These are phyloP conservation scores for Pleurotus citrinopileatus DNA, from an alignment of 768 basidiomycete genomes.

Conservation along the genomic window DNA sequence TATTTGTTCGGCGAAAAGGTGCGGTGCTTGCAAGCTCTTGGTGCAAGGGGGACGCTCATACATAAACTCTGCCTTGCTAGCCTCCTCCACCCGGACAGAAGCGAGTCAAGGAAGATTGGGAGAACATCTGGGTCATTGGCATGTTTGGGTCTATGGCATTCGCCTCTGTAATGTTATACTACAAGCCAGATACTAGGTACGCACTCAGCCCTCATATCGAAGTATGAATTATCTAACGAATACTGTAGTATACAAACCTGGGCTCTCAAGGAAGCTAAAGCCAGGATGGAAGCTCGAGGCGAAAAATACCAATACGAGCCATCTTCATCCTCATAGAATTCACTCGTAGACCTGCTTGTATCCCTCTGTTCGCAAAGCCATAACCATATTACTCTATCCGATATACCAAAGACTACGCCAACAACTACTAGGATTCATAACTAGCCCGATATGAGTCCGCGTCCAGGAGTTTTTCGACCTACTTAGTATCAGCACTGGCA, in stretches of 20 bases:
- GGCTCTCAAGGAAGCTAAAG: constrained; percentile 89
- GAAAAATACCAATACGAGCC: constrained; percentile 85
- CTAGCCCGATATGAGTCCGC: constrained; percentile 67
- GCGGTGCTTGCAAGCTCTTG: background rate
- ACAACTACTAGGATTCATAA: constrained; percentile 26
- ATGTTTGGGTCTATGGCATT: constrained; percentile 88
- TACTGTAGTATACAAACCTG: constrained; percentile 79
- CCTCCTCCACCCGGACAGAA: constrained; percentile 79
- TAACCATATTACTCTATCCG: background rate
- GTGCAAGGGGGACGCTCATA: background rate
- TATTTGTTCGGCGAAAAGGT: constrained; percentile 91
- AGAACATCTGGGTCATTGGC: constrained; percentile 84
- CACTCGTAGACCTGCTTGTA: constrained; percentile 14
- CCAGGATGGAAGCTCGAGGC: constrained; percentile 88
- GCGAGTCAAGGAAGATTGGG: constrained; percentile 88
- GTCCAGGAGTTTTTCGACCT: constrained; percentile 73
- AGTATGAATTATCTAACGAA: background rate
- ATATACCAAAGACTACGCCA: background rate
- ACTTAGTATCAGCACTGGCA: constrained; percentile 7
- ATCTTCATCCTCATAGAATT: constrained; percentile 25
- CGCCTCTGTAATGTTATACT: constrained; percentile 75
- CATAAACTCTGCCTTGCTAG: constrained; percentile 37
- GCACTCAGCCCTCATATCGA: constrained; percentile 20
- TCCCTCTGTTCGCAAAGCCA: constrained; percentile 5
- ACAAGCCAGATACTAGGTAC: constrained; percentile 92